Evolutionary conservation across 805 yeast species (phyloP).

Genomic region (Kregervanrija pseudodelftensis): DNA sequence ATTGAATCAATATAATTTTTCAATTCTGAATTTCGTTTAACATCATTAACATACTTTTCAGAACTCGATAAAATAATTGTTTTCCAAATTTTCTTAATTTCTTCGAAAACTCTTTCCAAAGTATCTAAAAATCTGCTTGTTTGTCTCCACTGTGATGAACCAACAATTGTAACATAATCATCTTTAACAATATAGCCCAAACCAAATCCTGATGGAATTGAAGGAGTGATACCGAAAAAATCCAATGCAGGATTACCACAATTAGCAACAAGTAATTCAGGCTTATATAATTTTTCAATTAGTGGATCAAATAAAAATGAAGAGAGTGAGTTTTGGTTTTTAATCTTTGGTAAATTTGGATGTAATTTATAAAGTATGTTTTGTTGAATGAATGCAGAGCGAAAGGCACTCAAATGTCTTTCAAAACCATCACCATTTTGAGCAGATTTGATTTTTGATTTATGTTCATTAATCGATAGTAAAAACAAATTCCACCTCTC

Average conservation of each 20-base stretch:
- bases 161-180: conserved; percentile 43
- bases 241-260: conserved; percentile 57
- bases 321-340: conserved; percentile 26
- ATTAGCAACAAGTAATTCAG: conserved; percentile 38
- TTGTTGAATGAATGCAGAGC: conserved; percentile 46
- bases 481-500: conserved; percentile 45
- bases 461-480: conserved; percentile 46
- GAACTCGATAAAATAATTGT: conserved; percentile 9
- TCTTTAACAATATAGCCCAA: conserved; percentile 49
- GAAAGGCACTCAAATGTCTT: conserved; percentile 60
- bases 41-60: conserved; percentile 1
- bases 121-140: conserved; percentile 49
- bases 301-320: conserved; percentile 38
- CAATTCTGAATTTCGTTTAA: conserved; percentile 17
- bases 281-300: conserved; percentile 28
- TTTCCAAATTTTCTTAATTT: conserved; percentile 34
- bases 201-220: conserved; percentile 52
- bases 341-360: conserved; percentile 31
- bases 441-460: conserved; percentile 40
- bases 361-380: conserved; percentile 40
- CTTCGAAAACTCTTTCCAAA: conserved; percentile 41
- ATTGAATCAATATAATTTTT: conserved; percentile 24
- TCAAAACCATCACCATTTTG: conserved; percentile 64
- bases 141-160: conserved; percentile 54
- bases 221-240: conserved; percentile 55